Evolutionary conservation across 176 grass and related monocot genomes (phyloP).

Genomic region (Triticum dicoccoides): DNA sequence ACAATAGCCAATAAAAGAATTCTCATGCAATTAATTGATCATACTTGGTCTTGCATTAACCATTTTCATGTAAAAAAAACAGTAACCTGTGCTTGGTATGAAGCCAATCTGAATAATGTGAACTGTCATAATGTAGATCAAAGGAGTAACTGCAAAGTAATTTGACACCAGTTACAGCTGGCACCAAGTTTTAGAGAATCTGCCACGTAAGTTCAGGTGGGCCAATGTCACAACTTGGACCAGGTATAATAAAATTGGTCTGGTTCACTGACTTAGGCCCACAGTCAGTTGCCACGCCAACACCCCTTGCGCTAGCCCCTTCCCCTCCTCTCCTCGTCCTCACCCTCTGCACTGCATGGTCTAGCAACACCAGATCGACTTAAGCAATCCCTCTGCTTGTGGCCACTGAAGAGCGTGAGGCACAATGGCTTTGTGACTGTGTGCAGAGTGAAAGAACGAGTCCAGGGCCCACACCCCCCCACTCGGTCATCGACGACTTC

Average conservation of each 20-base stretch:
- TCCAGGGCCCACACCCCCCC: too few relatives aligned
- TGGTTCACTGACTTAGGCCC: background rate
- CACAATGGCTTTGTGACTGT: background rate
- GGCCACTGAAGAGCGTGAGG: background rate
- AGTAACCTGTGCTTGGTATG: background rate
- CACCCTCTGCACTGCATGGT: background rate
- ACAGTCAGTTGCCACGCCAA: background rate
- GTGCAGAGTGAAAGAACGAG: background rate
- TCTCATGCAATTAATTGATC: background rate
- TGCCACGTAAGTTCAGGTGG: background rate
- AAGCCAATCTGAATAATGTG: background rate
- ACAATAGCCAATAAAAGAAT: background rate
- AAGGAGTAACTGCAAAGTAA: background rate
- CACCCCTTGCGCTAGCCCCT: background rate
- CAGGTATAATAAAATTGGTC: background rate
- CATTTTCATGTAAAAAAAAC: conserved; percentile 25
- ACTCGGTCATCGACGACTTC: too few relatives aligned
- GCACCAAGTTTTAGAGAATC: conserved; percentile 1
- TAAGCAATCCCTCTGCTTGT: background rate
- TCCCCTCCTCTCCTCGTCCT: background rate
- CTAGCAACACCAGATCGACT: background rate
- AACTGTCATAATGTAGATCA: background rate
- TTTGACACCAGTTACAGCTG: background rate
- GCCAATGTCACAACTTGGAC: background rate
- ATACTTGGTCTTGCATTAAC: conserved; percentile 18